Evolutionary conservation across 208 protist genomes (phyloP), one percentile per base, ranked within the genome.

Genomic region (Herpetomonas samuelpessoai): DNA sequence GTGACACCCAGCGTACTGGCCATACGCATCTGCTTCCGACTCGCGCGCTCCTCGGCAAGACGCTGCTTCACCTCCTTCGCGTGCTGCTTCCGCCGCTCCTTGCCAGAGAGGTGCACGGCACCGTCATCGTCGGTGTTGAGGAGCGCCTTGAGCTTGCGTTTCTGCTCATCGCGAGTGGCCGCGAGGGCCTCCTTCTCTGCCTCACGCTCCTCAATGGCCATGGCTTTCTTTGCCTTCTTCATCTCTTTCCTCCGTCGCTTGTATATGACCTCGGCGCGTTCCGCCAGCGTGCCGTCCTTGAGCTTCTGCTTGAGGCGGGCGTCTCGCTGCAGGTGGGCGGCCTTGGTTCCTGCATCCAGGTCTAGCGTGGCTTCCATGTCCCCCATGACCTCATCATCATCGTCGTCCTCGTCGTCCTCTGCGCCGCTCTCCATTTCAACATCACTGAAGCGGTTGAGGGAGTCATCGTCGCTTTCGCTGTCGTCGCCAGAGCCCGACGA

Each of bases 211-310:
- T 83, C 68, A 0, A 62, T 55, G 44, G 85, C 6, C 79, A 87
- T 81, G 45, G 93, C 79, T 58, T 88, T 89, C 74, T 96, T 96
- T 26, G 76, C 62, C 70, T 88, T 86, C 63, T 91, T 90, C 81
- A 88, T 81, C 54, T 91, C 89, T 57, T 92, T 93, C 16, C 89
- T 81, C 12, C 84, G 74, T 53, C 83, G 70, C 59, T 87, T 91
- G 76, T 96, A 93, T 78, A 93, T 96, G 10, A 91, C 58, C 71
- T 92, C 84, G 9, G 86, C 86, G 56, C 81, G 66, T 14, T 60
- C 75, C 3, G 78, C 83, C 16, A 96, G 69, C 53, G 81, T 71
- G 25, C 65, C 77, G 3, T 71, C 48, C 52, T 89, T 80, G 52
- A 92, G 68, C 64, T 79, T 82, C 59, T 90, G 78, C 57, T 76